phyloP scores from a whole-genome alignment of 805 yeast species.

The Hanseniaspora vineae region DNA sequence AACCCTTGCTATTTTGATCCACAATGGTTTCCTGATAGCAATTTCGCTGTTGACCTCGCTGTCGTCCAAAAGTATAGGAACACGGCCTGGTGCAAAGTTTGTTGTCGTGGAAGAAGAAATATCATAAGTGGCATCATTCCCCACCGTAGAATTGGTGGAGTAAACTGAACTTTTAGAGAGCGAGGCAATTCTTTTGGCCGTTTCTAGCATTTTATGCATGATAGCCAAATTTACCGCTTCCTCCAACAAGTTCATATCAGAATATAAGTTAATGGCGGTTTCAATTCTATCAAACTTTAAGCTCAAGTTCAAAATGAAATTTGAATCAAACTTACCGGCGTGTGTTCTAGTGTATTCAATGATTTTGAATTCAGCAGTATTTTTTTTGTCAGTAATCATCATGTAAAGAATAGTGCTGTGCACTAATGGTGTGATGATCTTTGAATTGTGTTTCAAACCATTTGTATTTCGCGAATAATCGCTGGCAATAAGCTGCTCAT shows the following conservation, averaged over 20 bases:
- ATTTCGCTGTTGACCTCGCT: constrained; percentile 31
- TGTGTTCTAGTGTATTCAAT: constrained; percentile 37
- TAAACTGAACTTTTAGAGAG: not conserved
- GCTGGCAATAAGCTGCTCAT: not conserved
- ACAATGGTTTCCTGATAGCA: constrained; percentile 49
- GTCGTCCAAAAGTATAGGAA: too few relatives aligned
- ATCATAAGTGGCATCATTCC: constrained; percentile 26
- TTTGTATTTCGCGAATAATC: constrained; percentile 1
- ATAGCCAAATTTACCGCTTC: constrained; percentile 74
- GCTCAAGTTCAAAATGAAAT: constrained; percentile 65
- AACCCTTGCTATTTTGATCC: constrained; percentile 46
- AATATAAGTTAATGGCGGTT: constrained; percentile 63
- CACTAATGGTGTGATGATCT: constrained; percentile 33
- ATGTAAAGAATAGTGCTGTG: constrained; percentile 64
- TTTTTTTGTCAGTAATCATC: constrained; percentile 31
- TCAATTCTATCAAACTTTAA: constrained; percentile 34
- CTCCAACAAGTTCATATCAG: constrained; percentile 55
- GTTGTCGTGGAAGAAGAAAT: too few relatives aligned
- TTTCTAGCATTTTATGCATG: constrained; percentile 40
- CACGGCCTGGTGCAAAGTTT: too few relatives aligned
- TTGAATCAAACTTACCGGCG: constrained; percentile 37
- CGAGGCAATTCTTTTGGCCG: constrained; percentile 37
- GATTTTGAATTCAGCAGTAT: constrained; percentile 32
- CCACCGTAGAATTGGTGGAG: too few relatives aligned
- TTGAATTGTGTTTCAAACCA: constrained; percentile 5